Percentiles rank a stretch among this genome's conserved stretches.
phyloP scores from a whole-genome alignment of 1,139 yeast genomes.

The Diutina mesorugosa region DNA sequence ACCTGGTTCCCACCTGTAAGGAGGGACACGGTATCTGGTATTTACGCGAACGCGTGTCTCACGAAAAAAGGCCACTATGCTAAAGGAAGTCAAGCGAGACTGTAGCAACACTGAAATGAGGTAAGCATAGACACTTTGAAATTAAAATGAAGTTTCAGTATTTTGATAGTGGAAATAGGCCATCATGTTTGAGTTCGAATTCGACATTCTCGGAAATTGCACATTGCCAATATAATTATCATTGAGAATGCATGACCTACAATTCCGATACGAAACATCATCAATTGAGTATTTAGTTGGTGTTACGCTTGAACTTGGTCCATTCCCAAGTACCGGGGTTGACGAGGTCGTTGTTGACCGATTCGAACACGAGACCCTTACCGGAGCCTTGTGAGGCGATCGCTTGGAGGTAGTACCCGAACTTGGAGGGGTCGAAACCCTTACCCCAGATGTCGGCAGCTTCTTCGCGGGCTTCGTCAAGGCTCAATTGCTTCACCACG shows the following conservation, averaged over 20 bases:
- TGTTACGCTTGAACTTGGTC: slow-evolving; percentile 15
- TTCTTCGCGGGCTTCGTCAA: slow-evolving; percentile 20
- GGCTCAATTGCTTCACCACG: slow-evolving; percentile 12
- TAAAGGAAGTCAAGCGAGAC: neutral
- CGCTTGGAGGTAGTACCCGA: slow-evolving; percentile 8
- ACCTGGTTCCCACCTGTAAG: no score
- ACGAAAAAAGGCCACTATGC: neutral
- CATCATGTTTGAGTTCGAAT: no score
- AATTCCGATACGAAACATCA: no score
- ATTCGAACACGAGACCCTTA: slow-evolving; percentile 3
- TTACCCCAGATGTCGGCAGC: slow-evolving; percentile 12
- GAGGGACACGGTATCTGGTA: neutral
- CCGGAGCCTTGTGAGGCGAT: slow-evolving; percentile 6
- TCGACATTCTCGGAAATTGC: no score
- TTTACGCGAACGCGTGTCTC: neutral
- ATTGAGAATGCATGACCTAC: no score
- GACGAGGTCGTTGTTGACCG: slow-evolving; percentile 34
- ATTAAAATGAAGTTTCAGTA: no score
- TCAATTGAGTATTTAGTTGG: neutral
- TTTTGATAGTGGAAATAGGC: no score
- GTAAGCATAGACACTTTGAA: no score
- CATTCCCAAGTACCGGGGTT: slow-evolving; percentile 48
- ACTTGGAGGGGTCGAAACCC: slow-evolving; percentile 17
- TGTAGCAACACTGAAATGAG: neutral
- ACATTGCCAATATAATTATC: no score